Conservation (phyloP, 179 eudicot genomes). For the Drosera spatulata region DNA sequence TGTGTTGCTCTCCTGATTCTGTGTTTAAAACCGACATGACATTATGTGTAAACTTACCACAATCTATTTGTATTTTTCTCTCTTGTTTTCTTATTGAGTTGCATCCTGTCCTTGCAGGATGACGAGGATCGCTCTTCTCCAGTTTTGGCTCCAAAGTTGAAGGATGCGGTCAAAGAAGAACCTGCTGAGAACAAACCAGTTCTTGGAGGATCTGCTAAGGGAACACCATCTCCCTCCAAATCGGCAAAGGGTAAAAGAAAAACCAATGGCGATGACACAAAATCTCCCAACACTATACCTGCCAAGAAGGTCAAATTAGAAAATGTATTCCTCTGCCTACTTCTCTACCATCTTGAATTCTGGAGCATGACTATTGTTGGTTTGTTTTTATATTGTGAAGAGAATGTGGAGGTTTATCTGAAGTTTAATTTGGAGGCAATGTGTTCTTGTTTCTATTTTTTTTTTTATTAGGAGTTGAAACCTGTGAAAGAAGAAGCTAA, state of each 20-base stretch:
- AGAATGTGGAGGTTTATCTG: background rate
- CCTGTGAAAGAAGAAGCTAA: slow-evolving; percentile 48
- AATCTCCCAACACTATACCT: slow-evolving; percentile 41
- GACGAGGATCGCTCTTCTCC: slow-evolving; percentile 60
- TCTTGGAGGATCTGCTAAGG: slow-evolving; percentile 44
- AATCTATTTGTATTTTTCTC: background rate
- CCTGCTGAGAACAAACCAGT: slow-evolving; percentile 50
- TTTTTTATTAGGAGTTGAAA: slow-evolving; percentile 50
- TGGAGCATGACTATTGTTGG: background rate
- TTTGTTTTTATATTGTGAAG: slow-evolving; percentile 2
- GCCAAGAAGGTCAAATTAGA: slow-evolving; percentile 78
- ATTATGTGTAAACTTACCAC: background rate
- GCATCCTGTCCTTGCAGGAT: slow-evolving; percentile 27
- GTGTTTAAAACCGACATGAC: background rate
- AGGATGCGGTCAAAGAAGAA: slow-evolving; percentile 48
- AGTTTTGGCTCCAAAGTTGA: slow-evolving; percentile 50
- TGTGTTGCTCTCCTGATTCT: slow-evolving; percentile 10
- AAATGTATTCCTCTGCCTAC: slow-evolving; percentile 34
- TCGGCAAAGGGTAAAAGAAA: slow-evolving; percentile 90
- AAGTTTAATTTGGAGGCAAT: background rate
- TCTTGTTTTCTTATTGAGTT: background rate
- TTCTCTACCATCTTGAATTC: background rate
- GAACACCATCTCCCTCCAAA: slow-evolving; percentile 57
- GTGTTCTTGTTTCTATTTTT: background rate
- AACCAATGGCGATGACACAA: slow-evolving; percentile 50